phyloP scores from a whole-genome alignment of 2,329 filamentous ascomycete species.

The Gremmenia infestans region DNA sequence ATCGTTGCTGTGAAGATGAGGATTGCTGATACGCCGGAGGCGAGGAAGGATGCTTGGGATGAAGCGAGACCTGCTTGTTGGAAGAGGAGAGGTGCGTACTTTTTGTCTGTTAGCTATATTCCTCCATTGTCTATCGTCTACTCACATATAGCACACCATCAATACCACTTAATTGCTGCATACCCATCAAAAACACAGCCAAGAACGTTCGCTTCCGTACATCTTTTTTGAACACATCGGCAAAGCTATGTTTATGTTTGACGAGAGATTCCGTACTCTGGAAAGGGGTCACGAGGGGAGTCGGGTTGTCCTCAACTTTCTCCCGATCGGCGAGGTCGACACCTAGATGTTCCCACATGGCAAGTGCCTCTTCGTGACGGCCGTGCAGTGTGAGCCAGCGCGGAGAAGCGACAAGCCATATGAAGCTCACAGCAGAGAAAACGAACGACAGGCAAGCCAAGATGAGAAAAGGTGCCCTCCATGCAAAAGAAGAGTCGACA shows the following conservation, averaged over 20 bases:
- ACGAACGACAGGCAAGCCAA: conserved; percentile 38
- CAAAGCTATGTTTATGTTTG: conserved; percentile 19
- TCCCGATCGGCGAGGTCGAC: conserved; percentile 24
- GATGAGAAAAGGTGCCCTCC: conserved; percentile 52
- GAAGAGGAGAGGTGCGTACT: conserved; percentile 59
- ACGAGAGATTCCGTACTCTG: neutral
- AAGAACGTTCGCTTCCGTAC: conserved; percentile 45
- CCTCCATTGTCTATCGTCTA: conserved; percentile 4
- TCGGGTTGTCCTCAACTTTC: conserved; percentile 15
- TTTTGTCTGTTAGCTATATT: neutral
- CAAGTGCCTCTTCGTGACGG: conserved; percentile 40
- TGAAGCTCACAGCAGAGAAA: conserved; percentile 35
- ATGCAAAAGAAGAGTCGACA: conserved; percentile 44
- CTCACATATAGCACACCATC: conserved; percentile 57
- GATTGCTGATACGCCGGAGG: conserved; percentile 55
- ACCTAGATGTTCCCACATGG: conserved; percentile 31
- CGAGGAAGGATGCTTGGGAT: conserved; percentile 51
- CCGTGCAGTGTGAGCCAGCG: conserved; percentile 51
- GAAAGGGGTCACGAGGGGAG: neutral
- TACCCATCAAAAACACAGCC: conserved; percentile 52
- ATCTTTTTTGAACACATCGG: conserved; percentile 33
- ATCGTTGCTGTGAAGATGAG: conserved; percentile 54
- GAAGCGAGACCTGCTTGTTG: conserved; percentile 52
- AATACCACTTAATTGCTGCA: conserved; percentile 57
- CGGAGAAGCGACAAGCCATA: conserved; percentile 49